Percentiles rank a stretch among this genome's conserved stretches.
Conservation (phyloP, 192 early-diverging fungal species). For the Coemansia aciculifera region DNA sequence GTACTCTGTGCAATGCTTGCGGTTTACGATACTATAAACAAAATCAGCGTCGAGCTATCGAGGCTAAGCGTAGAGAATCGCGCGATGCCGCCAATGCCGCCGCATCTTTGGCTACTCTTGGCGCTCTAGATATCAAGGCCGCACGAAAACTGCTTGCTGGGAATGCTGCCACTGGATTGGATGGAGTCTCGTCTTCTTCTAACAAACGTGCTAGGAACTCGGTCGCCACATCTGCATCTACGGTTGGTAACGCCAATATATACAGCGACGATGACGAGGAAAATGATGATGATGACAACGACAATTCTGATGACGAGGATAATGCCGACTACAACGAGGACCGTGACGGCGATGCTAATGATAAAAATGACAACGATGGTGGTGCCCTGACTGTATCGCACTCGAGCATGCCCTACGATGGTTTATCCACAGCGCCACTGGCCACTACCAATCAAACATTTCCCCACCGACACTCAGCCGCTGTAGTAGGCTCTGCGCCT, state of each 20-base stretch:
- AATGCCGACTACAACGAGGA: conserved; percentile 8
- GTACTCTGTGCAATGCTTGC: conserved; percentile 64
- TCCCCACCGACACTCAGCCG: background rate
- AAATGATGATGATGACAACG: conserved; percentile 3
- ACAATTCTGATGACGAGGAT: conserved; percentile 13
- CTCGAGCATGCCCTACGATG: background rate
- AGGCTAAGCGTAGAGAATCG: conserved; percentile 46
- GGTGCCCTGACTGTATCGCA: background rate
- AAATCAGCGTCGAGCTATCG: conserved; percentile 52
- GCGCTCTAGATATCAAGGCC: conserved; percentile 7
- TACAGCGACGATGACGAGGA: conserved; percentile 10
- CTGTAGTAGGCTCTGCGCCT: background rate
- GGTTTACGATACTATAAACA: conserved; percentile 62
- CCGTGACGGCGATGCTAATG: background rate
- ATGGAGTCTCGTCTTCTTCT: background rate
- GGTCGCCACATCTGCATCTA: background rate
- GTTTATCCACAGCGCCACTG: background rate
- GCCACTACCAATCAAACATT: background rate
- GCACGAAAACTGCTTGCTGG: conserved; percentile 1
- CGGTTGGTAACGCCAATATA: background rate
- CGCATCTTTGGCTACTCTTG: conserved; percentile 19
- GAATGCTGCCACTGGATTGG: background rate
- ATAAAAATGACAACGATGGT: background rate
- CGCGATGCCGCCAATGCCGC: conserved; percentile 28
- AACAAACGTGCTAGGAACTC: background rate